A percentile compares a stretch with the other conserved stretches of the same genome.
These are phyloP conservation scores for Sicyos edulis DNA, from an alignment of 306 rosid genomes.

Conservation along the genomic window DNA sequence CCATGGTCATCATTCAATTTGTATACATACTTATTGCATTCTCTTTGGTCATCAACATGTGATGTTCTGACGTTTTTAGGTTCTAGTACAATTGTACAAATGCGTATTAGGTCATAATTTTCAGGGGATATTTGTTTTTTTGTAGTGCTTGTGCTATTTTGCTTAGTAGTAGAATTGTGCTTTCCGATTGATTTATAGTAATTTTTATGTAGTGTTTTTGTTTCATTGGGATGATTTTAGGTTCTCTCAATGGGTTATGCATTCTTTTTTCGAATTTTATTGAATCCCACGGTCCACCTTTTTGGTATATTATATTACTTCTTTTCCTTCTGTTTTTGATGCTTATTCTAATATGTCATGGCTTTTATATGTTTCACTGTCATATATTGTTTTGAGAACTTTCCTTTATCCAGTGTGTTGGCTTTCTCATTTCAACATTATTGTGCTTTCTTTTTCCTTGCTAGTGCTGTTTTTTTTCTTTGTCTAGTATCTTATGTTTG, in stretches of 20 bases:
- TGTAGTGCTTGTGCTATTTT: background rate
- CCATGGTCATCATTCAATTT: background rate
- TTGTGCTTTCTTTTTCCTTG: background rate
- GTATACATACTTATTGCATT: background rate
- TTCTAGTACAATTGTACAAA: background rate
- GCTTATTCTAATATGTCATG: background rate
- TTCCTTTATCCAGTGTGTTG: background rate
- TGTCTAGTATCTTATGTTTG: background rate
- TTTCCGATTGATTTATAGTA: background rate
- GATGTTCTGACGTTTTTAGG: background rate
- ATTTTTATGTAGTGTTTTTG: background rate
- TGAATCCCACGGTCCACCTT: background rate
- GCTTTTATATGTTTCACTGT: background rate
- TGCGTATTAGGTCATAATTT: background rate
- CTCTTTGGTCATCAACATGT: background rate
- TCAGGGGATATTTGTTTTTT: background rate
- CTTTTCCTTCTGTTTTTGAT: background rate
- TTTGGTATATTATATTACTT: background rate
- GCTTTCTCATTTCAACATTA: background rate
- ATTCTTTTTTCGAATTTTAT: background rate
- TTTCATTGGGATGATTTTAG: background rate
- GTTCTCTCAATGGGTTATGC: background rate
- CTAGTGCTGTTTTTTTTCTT: background rate
- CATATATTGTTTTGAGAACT: slow-evolving; percentile 4
- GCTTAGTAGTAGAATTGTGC: background rate